Base-by-base conservation (phyloP, 441 rosid species). In the Jatropha multifida region DNA sequence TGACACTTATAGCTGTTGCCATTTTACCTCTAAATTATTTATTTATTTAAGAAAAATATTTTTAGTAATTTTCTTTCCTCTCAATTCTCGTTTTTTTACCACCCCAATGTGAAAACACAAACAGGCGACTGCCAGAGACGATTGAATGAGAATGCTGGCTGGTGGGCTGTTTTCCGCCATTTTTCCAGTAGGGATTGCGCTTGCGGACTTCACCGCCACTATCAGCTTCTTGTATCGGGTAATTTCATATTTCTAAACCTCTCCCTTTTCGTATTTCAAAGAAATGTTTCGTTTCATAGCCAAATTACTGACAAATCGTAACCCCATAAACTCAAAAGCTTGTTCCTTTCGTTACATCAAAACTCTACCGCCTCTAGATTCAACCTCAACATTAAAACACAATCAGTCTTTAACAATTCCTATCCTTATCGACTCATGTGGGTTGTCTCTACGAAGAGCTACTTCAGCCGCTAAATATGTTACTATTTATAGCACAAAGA, bases 391-490 rank as follows among this genome's bases (percentile, higher is more conserved):
- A 17, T 40, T 65, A 13, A 12, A 58, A 58, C 11, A 20, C 40
- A 32, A 69, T 18, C 54, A 56, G 41, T 71, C 52, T 56, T 56
- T 56, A 56, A 71, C 65, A 1, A 12, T 56, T 40, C 58, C 74
- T 18, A 56, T 56, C 32, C 65, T 71, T 40, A 41, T 20, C n/a
- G 20, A 41, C 59, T 59, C 66, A 14, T 71, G 66, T 58, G 74
- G 74, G 42, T 59, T 71, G 38, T 71, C 74, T 58, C 38, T 14
- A 41, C 54, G 58, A 58, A 41, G 38, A 18, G 74, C 74, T 11
- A 59, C 13, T 71, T 1, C 17, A 20, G 65, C 23, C 7, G 37
- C 55, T 59, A 71, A 56, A 23, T 7, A 41, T 41, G 66, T 71
- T 26, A 23, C 23, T 38, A 71, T 71, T 71, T 20, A 18, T 4